These are phyloP conservation scores for Fusarium anguioides DNA, from an alignment of 2,329 filamentous ascomycete species.

Conservation along the genomic window DNA sequence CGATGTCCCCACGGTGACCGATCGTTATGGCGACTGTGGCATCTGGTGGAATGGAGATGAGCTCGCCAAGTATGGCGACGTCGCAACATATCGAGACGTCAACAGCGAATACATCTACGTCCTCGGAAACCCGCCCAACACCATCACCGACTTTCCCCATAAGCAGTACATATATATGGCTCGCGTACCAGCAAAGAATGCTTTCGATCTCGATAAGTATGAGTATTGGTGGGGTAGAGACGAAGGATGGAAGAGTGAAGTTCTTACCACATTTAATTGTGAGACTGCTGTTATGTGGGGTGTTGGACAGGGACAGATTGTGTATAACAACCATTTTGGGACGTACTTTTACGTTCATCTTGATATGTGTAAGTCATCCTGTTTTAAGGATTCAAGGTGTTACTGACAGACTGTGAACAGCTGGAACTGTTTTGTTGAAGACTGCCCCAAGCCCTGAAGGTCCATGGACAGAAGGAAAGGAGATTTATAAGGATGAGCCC, in stretches of 20 bases:
- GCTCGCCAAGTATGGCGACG: slow-evolving; percentile 52
- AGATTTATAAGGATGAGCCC: slow-evolving; percentile 49
- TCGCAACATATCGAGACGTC: slow-evolving; percentile 52
- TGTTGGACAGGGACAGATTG: slow-evolving; percentile 53
- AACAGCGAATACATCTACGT: slow-evolving; percentile 54
- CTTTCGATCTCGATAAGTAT: slow-evolving; percentile 52
- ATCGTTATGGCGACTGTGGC: slow-evolving; percentile 41
- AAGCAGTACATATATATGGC: slow-evolving; percentile 51
- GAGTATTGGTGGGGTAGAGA: slow-evolving; percentile 56
- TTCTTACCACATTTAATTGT: slow-evolving; percentile 47
- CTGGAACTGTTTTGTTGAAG: slow-evolving; percentile 23
- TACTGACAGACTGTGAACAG: not conserved
- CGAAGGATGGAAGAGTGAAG: slow-evolving; percentile 51
- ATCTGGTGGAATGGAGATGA: slow-evolving; percentile 53
- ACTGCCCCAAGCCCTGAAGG: slow-evolving; percentile 47
- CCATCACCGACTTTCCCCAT: slow-evolving; percentile 37
- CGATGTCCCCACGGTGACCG: slow-evolving; percentile 50
- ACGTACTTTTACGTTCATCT: slow-evolving; percentile 53
- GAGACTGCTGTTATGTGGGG: slow-evolving; percentile 55
- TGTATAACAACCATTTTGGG: slow-evolving; percentile 50
- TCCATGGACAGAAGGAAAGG: slow-evolving; percentile 52
- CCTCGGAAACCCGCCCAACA: slow-evolving; percentile 53
- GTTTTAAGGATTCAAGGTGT: fast-evolving
- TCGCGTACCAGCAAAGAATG: slow-evolving; percentile 50
- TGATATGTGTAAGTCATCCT: slow-evolving; percentile 22